Evolutionary conservation across 176 grass and related monocot species (phyloP).

Genomic region (Triticum timopheevii): DNA sequence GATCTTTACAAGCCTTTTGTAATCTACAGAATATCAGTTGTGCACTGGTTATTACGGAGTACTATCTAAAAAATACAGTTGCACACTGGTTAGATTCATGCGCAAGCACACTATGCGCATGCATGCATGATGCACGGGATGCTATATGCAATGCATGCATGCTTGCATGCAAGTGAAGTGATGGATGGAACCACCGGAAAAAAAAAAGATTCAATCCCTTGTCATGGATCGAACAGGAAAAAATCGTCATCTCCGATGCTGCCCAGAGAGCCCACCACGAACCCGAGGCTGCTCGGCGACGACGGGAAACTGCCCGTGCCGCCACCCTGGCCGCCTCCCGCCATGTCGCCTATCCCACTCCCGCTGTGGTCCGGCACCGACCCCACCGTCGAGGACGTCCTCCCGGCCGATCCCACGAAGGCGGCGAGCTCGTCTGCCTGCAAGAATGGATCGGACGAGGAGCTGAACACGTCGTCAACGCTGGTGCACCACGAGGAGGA

Average conservation of each 20-base stretch:
- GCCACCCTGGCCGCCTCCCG: neutral
- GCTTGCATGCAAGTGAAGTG: neutral
- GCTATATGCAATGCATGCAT: neutral
- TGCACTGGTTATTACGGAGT: neutral
- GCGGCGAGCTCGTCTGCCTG: slow-evolving; percentile 46
- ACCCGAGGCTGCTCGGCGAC: slow-evolving; percentile 18
- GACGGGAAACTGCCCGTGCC: slow-evolving; percentile 2
- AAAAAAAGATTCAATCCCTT: neutral
- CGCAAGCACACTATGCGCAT: neutral
- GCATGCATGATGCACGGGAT: neutral
- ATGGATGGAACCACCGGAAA: neutral
- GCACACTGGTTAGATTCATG: neutral
- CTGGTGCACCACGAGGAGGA: slow-evolving; percentile 32
- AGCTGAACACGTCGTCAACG: slow-evolving; percentile 57
- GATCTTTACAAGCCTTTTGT: neutral
- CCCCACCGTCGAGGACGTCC: neutral
- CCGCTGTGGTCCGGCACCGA: slow-evolving; percentile 1
- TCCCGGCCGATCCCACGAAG: slow-evolving; percentile 30
- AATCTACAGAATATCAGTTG: neutral
- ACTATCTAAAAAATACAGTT: neutral
- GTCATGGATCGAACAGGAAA: slow-evolving; percentile 14
- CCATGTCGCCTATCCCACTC: neutral
- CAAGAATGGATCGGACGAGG: slow-evolving; percentile 36
- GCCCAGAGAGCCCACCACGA: slow-evolving; percentile 12
- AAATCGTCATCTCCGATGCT: slow-evolving; percentile 23